Base-by-base conservation (phyloP, 208 protist genomes). In the Strigomonas culicis region DNA sequence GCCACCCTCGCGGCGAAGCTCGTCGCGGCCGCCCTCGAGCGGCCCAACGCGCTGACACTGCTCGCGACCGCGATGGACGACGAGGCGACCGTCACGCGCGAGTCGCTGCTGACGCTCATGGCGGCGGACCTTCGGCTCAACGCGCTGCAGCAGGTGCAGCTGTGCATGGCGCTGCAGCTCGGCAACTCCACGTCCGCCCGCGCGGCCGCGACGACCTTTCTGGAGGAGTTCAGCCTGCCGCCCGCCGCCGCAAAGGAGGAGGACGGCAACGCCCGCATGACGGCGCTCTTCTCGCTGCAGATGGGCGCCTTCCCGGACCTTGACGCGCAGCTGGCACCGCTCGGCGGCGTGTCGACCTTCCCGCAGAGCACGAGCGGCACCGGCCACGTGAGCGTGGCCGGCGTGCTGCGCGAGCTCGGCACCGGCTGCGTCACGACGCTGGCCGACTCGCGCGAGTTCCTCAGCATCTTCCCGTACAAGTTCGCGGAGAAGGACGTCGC, bases 401-500 rank as follows among this genome's bases (percentile, higher is more conserved):
- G 80, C 41, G 81, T 93, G 21, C 72, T 96, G 67, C 72, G 77
- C 30, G 86, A 96, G 68, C 74, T 96, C 21, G 90, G 90, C 61
- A 88, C 86, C 34, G 84, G 77, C 34, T 94, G 85, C 62, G 79
- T 96, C 25, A 88, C 87, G 30, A 96, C 90, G 36, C 64, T 81
- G 58, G 86, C 82, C 0, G 90, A 96, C 66, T 86, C 80, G 21
- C 71, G 75, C 32, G 84, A 91, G 68, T 70, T 96, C 63, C 75
- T 96, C 39, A 81, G 74, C 61, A 82, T 94, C 19, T 92, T 94
- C 46, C 84, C 86, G 22, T 74, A 80, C 65, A 46, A 63, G 27
- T 84, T 94, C 60, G 86, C 79, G 15, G 83, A 93, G 69, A 58
- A 62, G n/a, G 84, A 94, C 68, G 87, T 90, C 59, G 90, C 90